These are phyloP conservation scores for Scheffersomyces quercinus DNA, from an alignment of 1,139 yeast genomes.

Conservation along the genomic window DNA sequence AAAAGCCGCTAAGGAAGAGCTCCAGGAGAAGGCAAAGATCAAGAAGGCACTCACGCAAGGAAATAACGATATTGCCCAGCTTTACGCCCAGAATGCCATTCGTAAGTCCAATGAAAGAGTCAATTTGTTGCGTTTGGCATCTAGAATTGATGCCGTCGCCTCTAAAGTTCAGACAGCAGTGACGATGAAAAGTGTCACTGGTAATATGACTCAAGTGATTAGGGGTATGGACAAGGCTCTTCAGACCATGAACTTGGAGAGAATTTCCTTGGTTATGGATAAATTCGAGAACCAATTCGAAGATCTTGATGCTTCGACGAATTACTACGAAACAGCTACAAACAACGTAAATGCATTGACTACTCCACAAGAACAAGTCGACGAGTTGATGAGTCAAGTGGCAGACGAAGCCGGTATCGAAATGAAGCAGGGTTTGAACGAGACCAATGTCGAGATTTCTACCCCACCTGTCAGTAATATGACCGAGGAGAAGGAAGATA, in stretches of 20 bases:
- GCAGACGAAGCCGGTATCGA: constrained; percentile 99
- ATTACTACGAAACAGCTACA: constrained; percentile 90
- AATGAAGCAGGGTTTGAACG: constrained; percentile 75
- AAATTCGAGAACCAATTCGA: constrained; percentile 95
- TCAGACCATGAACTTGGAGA: constrained; percentile 92
- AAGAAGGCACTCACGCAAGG: constrained; percentile 88
- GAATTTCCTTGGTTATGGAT: constrained; percentile 93
- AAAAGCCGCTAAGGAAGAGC: constrained; percentile 88
- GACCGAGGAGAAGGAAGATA: constrained; percentile 81
- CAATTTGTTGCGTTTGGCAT: constrained; percentile 77
- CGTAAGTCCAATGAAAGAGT: constrained; percentile 87
- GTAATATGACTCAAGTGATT: constrained; percentile 90
- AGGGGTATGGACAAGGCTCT: constrained; percentile 96
- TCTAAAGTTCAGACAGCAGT: constrained; percentile 96
- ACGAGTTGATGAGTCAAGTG: constrained; percentile 83
- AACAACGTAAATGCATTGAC: constrained; percentile 83
- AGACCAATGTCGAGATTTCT: constrained; percentile 47
- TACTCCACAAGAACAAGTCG: constrained; percentile 96
- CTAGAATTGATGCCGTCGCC: constrained; percentile 94
- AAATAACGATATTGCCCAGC: constrained; percentile 87
- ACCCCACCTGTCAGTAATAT: constrained; percentile 41
- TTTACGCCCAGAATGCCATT: constrained; percentile 95
- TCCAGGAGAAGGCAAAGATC: constrained; percentile 81
- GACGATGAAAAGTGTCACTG: constrained; percentile 92
- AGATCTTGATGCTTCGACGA: constrained; percentile 90